Evolutionary conservation across 2,329 filamentous ascomycete genomes (phyloP), one percentile per base, ranked within the genome.

Genomic region (Volutella citrinella): DNA sequence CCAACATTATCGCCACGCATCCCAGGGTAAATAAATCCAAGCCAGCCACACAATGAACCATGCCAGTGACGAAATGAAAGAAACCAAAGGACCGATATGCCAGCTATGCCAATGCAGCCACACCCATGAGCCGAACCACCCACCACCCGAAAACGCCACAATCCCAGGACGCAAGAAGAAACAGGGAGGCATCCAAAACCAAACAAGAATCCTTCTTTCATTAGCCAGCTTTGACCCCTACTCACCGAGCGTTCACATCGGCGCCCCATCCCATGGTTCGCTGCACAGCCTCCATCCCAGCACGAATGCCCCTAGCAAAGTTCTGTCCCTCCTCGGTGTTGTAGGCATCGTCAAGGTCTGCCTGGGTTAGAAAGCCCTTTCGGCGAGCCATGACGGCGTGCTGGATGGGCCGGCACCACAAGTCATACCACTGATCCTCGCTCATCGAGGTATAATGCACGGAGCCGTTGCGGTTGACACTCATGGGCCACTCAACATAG

Each of bases 351-450:
- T 30, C 67, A 61, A 80, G 65, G 48, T 84, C 80, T 10, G 67
- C 65, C 43, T 78, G 75, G 22, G 74, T 73, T 12, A 84, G 63
- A 15, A 66, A 63, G 4, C 70, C 70, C 49, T 79, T 70, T 22
- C 70, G 69, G 38, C 76, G 70, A 32, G 74, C 71, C 35, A 83
- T 53, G 2, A 81, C 76, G 9, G 82, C 75, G 27, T 70, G 68
- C 39, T 68, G 65, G 32, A 88, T 76, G 4, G 78, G 70, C 6
- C 72, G 64, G 8, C 67, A 70, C 80, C 84, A 87, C 36, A 75
- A 60, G 37, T 75, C 71, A 45, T 79, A 78, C 75, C 79, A 84
- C 42, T 78, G 70, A 5, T 72, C 67, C 56, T 79, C 75, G 44
- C 63, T 71, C 45, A 78, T 57, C 34, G 63, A 69, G 30, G 74